phyloP scores from a whole-genome alignment of 2,329 filamentous ascomycete genomes.

The Colletotrichum theobromicola region DNA sequence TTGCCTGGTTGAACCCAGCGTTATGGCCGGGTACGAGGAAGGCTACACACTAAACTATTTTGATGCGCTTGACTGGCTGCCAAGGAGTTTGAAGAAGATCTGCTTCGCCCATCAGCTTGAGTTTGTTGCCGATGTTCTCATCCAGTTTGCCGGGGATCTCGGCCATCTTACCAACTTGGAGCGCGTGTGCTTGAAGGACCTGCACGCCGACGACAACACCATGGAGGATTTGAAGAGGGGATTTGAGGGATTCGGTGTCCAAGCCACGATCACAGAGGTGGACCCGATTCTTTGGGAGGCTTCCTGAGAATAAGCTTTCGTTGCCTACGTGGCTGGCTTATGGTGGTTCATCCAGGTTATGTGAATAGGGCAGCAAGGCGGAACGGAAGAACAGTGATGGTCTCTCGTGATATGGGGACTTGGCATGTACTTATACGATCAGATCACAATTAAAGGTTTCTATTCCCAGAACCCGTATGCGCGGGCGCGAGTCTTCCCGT shows the following conservation, averaged over 20 bases:
- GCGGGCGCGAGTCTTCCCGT: neutral
- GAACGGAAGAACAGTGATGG: neutral
- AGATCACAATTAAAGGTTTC: neutral
- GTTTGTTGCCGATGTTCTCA: neutral
- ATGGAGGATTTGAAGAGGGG: neutral
- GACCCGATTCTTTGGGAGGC: neutral
- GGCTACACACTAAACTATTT: neutral
- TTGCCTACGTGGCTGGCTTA: neutral
- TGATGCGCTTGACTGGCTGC: neutral
- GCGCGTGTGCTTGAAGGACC: neutral
- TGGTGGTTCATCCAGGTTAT: neutral
- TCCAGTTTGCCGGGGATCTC: neutral
- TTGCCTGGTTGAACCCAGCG: neutral
- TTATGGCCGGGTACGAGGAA: neutral
- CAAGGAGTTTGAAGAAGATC: neutral
- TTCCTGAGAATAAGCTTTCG: neutral
- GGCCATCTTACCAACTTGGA: neutral
- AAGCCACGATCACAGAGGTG: neutral
- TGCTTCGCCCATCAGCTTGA: neutral
- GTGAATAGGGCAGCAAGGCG: neutral
- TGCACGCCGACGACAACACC: neutral
- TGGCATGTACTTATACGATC: neutral
- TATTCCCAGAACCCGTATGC: neutral
- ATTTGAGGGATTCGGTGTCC: neutral
- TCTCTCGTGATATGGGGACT: neutral